phyloP scores from a whole-genome alignment of 139 green algal genomes.

The Pedinophyceae sp. region DNA sequence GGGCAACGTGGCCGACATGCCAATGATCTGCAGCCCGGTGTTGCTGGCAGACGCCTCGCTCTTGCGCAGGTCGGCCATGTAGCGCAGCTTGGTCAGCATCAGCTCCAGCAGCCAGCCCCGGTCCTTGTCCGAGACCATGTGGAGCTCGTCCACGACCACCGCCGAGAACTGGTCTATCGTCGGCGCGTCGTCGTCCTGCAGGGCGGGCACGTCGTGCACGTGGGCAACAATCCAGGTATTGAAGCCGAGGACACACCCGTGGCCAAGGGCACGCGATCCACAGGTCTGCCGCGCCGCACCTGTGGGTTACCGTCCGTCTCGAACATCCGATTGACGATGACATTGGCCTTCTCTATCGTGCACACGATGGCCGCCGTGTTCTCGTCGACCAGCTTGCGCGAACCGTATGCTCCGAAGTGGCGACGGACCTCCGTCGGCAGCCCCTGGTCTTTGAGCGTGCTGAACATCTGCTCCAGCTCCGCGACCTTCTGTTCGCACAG shows the following conservation, averaged over 20 bases:
- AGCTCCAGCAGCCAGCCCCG: slow-evolving; percentile 89
- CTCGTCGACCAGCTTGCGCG: slow-evolving; percentile 6
- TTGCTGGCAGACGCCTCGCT: not conserved
- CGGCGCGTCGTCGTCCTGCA: slow-evolving; percentile 32
- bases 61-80: slow-evolving; percentile 5
- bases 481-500: slow-evolving; percentile 44
- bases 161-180: slow-evolving; percentile 37
- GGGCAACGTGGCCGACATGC: slow-evolving; percentile 89
- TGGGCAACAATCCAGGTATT: not conserved
- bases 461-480: slow-evolving; percentile 18
- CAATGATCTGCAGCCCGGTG: slow-evolving; percentile 65
- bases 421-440: slow-evolving; percentile 10
- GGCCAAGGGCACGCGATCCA: not conserved
- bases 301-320: slow-evolving; percentile 11
- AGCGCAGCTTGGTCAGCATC: slow-evolving; percentile 90
- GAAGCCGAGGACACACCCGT: not conserved
- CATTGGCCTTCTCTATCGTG: slow-evolving; percentile 84
- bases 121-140: slow-evolving; percentile 74
- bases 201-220: not conserved
- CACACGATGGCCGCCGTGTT: slow-evolving; percentile 40
- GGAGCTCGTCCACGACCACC: slow-evolving; percentile 80
- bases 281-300: not conserved
- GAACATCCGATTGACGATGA: slow-evolving; percentile 46
- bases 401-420: not conserved
- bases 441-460: slow-evolving; percentile 21